These are phyloP conservation scores for Trichosphaerium sp. DNA, from an alignment of 78 protist species.

Conservation along the genomic window DNA sequence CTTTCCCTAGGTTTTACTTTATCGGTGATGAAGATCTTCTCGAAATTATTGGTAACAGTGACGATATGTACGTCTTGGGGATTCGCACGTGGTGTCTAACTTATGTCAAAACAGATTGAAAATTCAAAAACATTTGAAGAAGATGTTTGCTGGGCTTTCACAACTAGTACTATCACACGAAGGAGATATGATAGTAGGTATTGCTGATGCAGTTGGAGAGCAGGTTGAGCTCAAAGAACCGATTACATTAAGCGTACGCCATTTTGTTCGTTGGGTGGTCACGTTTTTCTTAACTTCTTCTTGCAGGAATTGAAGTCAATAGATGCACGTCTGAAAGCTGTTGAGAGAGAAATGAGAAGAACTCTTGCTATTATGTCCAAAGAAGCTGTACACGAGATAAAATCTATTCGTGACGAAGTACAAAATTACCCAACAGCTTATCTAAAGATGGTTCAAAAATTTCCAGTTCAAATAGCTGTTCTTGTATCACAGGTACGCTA, in stretches of 20 bases:
- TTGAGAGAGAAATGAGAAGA: slow-evolving; percentile 66
- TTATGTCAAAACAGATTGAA: slow-evolving; percentile 4
- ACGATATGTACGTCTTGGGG: slow-evolving; percentile 28
- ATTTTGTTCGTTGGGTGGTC: too few species aligned
- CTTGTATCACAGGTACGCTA: too few species aligned
- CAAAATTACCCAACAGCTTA: too few species aligned
- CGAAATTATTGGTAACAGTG: slow-evolving; percentile 92
- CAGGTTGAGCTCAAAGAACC: slow-evolving; percentile 55
- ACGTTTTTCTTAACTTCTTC: too few species aligned
- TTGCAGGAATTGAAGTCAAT: slow-evolving; percentile 33
- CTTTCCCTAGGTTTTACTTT: slow-evolving; percentile 96
- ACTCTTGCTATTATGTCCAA: slow-evolving; percentile 47
- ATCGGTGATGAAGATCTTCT: slow-evolving; percentile 98
- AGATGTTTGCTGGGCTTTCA: slow-evolving; percentile 94
- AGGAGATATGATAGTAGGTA: slow-evolving; percentile 29
- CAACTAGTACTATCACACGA: slow-evolving; percentile 39
- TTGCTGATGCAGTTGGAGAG: slow-evolving; percentile 79
- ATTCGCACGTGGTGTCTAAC: background rate
- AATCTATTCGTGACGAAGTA: too few species aligned
- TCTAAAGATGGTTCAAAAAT: too few species aligned
- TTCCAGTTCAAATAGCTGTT: too few species aligned
- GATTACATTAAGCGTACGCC: slow-evolving; percentile 1
- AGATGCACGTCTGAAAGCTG: slow-evolving; percentile 68
- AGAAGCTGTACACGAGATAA: slow-evolving; percentile 14
- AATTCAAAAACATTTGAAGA: slow-evolving; percentile 83